phyloP scores from a whole-genome alignment of 2,329 filamentous ascomycete genomes.

The Fusarium keratoplasticum region DNA sequence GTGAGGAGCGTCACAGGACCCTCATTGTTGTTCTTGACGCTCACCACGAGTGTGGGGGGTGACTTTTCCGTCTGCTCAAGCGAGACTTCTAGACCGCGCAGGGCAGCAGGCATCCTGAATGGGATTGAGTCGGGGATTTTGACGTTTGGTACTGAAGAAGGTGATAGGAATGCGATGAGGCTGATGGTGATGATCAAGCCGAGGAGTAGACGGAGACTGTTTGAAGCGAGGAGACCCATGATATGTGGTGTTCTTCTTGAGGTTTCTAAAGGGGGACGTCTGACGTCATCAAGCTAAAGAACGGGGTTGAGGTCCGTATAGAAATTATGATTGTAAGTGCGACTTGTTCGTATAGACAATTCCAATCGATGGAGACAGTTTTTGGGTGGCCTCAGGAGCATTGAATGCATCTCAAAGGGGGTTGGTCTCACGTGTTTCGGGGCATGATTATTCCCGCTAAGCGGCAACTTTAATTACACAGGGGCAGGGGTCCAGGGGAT shows the following conservation, averaged over 20 bases:
- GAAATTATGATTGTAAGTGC: background rate
- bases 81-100: slow-evolving; percentile 48
- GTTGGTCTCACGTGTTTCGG: background rate
- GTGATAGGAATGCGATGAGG: slow-evolving; percentile 36
- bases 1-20: slow-evolving; percentile 54
- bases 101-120: slow-evolving; percentile 26
- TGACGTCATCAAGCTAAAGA: background rate
- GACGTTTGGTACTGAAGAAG: slow-evolving; percentile 6
- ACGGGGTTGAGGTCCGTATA: background rate
- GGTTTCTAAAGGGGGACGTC: background rate
- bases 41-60: slow-evolving; percentile 51
- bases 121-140: slow-evolving; percentile 20
- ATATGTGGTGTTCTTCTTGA: background rate
- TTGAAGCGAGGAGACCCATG: slow-evolving; percentile 37
- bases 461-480: background rate
- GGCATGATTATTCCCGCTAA: background rate
- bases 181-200: slow-evolving; percentile 35
- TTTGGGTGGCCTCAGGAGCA: background rate
- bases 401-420: background rate
- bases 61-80: slow-evolving; percentile 49
- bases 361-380: background rate
- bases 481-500: background rate
- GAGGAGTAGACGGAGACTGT: slow-evolving; percentile 32
- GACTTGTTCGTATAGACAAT: background rate
- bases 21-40: slow-evolving; percentile 55